Evolutionary conservation across 1,139 yeast species (phyloP).

Genomic region (Taphrina pruni): DNA sequence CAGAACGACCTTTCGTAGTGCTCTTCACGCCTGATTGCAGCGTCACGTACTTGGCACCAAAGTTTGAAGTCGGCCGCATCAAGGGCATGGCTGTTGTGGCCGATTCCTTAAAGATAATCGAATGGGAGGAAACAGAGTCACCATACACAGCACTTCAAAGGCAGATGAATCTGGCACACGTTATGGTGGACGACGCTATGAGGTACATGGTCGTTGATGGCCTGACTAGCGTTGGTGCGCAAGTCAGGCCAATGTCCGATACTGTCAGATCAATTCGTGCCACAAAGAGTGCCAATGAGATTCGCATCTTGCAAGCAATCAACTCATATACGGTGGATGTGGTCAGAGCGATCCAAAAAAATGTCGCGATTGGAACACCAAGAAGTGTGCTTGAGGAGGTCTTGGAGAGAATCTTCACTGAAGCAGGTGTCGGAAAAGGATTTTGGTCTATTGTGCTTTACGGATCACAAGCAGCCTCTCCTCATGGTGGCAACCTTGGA

Average conservation of each 20-base stretch:
- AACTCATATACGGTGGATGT: constrained; percentile 33
- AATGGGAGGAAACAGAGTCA: constrained; percentile 39
- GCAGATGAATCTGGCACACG: not conserved
- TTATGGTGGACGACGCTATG: constrained; percentile 37
- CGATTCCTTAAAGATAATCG: constrained; percentile 4
- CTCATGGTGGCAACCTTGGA: constrained; percentile 32
- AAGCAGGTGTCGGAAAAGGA: constrained; percentile 32
- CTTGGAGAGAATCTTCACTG: constrained; percentile 10
- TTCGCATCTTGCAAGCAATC: constrained; percentile 31
- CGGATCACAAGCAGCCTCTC: constrained; percentile 40
- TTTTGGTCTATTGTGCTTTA: constrained; percentile 37
- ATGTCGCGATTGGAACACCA: constrained; percentile 12
- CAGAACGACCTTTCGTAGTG: constrained; percentile 39
- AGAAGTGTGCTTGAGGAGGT: constrained; percentile 15
- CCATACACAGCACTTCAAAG: constrained; percentile 31
- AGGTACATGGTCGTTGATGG: constrained; percentile 40
- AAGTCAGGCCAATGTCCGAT: constrained; percentile 15
- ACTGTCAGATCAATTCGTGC: constrained; percentile 26
- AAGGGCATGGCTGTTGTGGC: not conserved
- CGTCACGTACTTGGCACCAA: constrained; percentile 32
- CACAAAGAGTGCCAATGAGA: constrained; percentile 26
- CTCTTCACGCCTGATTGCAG: constrained; percentile 11
- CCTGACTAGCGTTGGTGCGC: constrained; percentile 12
- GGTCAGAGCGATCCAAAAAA: constrained; percentile 24
- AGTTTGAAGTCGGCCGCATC: constrained; percentile 38